A percentile compares a stretch with the other conserved stretches of the same genome.
Evolutionary conservation across 371 early-diverging fungal species (phyloP).

Genomic region (Circinella minor): DNA sequence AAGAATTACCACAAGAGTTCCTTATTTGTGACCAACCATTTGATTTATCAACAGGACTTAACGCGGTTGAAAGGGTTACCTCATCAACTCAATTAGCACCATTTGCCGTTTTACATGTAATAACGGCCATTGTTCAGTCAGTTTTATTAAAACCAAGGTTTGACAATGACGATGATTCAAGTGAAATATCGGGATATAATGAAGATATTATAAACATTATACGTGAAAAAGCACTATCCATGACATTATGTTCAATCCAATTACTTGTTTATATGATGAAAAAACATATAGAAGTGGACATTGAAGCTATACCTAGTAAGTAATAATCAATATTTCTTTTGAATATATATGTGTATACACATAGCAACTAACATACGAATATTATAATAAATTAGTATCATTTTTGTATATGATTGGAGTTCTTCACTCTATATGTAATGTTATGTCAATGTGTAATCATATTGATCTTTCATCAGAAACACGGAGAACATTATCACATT

Average conservation of each 20-base stretch:
- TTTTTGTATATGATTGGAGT: conserved; percentile 2
- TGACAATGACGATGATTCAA: background rate
- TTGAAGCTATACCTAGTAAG: conserved; percentile 5
- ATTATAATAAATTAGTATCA: background rate
- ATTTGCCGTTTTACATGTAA: background rate
- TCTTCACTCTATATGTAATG: conserved; percentile 2
- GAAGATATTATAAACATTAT: background rate
- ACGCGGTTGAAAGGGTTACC: background rate
- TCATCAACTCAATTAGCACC: background rate
- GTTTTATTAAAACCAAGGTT: background rate
- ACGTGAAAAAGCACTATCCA: background rate
- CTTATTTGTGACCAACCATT: background rate
- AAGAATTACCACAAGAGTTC: background rate
- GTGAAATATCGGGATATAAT: background rate
- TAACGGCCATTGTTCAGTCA: background rate
- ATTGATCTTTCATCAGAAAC: background rate
- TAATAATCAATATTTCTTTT: background rate
- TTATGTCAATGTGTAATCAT: background rate
- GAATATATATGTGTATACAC: too few species aligned
- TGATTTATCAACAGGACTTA: background rate
- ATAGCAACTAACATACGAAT: background rate
- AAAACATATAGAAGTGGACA: background rate
- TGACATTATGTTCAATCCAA: background rate
- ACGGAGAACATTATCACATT: background rate
- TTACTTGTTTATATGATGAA: conserved; percentile 1